Base-by-base conservation (phyloP, 1,284 basidiomycete species). In the Ustilago lituana region DNA sequence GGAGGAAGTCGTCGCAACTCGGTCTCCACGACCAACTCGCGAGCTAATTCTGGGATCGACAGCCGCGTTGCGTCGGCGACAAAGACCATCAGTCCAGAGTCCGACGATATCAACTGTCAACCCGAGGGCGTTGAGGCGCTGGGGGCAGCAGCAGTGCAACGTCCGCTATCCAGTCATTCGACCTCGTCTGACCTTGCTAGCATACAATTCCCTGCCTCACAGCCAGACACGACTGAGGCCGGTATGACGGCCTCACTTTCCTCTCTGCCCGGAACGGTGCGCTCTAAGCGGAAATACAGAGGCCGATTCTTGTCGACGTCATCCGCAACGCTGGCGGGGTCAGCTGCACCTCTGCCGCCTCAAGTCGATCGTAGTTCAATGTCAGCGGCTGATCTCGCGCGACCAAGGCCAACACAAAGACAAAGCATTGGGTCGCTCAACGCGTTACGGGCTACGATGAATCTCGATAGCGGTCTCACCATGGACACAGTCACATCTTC, bases 121-220 rank as follows among this genome's bases (percentile, higher is more conserved):
- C 52, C 59, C 0, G 52, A 46, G 14, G 59, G 59, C 27, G 52
- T 61, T 1, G 59, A 61, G 35, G n/a, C 43, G 15, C 26, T 35
- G 2, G 11, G 22, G 9, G 3, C 33, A 19, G 5, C 23, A 4
- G 5, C 23, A 0, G 32, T 37, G 17, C 29, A n/a, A n/a, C n/a
- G n/a, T n/a, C n/a, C n/a, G n/a, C n/a, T n/a, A n/a, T n/a, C n/a
- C n/a, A n/a, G n/a, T n/a, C n/a, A n/a, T n/a, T n/a, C 24, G 1
- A 38, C 51, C 7, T 27, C 1, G 31, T 38, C 36, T 8, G 52
- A 35, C 26, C 19, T 40, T 10, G 29, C n/a, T 29, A 47, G 39
- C 5, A 5, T 58, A 11, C 26, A 49, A 6, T 53, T 37, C 26
- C 49, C 57, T 7, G 19, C 32, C 12, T 29, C 36, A 15, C 12